Evolutionary conservation across 768 basidiomycete species (phyloP), one percentile per base, ranked within the genome.

Genomic region (Phanerochaete sordida): DNA sequence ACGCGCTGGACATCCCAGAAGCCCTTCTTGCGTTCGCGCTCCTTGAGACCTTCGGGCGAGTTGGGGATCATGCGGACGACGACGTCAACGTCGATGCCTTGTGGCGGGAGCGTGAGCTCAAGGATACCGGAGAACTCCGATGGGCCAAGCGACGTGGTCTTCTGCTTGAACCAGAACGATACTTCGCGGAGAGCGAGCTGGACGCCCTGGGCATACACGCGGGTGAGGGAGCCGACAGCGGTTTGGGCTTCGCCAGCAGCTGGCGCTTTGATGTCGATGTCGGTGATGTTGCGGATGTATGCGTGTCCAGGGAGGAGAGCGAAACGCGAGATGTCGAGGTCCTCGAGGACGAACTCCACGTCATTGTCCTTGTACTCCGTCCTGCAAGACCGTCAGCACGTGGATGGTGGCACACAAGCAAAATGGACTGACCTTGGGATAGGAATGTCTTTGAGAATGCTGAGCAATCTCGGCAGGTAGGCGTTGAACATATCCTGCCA

Each of bases 401-500:
- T 44, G 54, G 23, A 7, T 28, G 21, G n/a, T 55, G 21, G 2
- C 16, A 24, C 21, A 26, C 2, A 47, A 63, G 35, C 16, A 46
- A 11, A 12, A 3, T 33, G 2, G 6, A 64, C 76, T 19, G 59
- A 84, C 88, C 88, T 80, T 6, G 89, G 89, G 52, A 90, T 88
- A 12, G 88, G 88, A 15, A 90, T 72, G 55, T 82, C 81, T 64
- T 82, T 82, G 68, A 90, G 62, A 66, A 81, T 72, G 27, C 61
- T 65, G 57, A 88, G 69, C 1, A 83, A 33, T 9, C 81, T 79
- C 16, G 91, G 91, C 0, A 89, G 69, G 66, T 92, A 93, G 16
- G 92, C 87, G 65, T 87, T 89, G 76, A 91, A 86, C 7, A 93
- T 61, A 61, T 95, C 93, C 69, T 87, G 82, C 87, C 86, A 90